A percentile compares a stretch with the other conserved stretches of the same genome.
phyloP scores from a whole-genome alignment of 208 protist species.

The Naegleria gruberi region DNA sequence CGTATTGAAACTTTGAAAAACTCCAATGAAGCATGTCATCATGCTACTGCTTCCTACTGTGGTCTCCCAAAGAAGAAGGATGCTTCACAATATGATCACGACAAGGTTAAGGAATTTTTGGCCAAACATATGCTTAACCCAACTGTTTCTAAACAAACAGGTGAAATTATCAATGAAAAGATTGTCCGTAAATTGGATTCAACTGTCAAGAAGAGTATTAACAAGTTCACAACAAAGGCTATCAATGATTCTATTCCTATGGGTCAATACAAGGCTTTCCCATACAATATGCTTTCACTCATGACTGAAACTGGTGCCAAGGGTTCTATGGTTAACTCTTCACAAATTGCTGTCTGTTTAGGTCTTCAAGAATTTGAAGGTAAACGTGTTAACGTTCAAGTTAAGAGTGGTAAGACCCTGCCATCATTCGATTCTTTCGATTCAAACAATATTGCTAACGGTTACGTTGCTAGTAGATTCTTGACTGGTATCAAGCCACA shows the following conservation, averaged over 20 bases:
- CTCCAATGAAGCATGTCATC: slow-evolving; percentile 48
- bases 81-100: not conserved
- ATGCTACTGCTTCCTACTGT: not conserved
- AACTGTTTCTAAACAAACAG: not conserved
- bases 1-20: slow-evolving; percentile 58
- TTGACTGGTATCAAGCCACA: slow-evolving; percentile 97
- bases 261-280: slow-evolving; percentile 71
- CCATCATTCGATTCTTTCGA: slow-evolving; percentile 69
- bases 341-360: slow-evolving; percentile 89
- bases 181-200: slow-evolving; percentile 5
- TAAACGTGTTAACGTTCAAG: slow-evolving; percentile 88
- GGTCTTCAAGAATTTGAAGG: slow-evolving; percentile 98
- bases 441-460: slow-evolving; percentile 63
- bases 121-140: not conserved
- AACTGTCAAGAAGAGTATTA: slow-evolving; percentile 21
- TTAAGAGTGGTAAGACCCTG: slow-evolving; percentile 89
- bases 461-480: slow-evolving; percentile 86
- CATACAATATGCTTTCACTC: slow-evolving; percentile 90
- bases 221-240: slow-evolving; percentile 14
- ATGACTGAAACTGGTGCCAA: slow-evolving; percentile 98
- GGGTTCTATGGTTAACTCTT: slow-evolving; percentile 94
- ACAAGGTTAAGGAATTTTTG: not conserved
- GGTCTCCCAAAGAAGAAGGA: not conserved
- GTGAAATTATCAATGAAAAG: not conserved
- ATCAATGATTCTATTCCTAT: slow-evolving; percentile 20